phyloP scores from a whole-genome alignment of 208 protist species.

The Trypanosoma cruzi region DNA sequence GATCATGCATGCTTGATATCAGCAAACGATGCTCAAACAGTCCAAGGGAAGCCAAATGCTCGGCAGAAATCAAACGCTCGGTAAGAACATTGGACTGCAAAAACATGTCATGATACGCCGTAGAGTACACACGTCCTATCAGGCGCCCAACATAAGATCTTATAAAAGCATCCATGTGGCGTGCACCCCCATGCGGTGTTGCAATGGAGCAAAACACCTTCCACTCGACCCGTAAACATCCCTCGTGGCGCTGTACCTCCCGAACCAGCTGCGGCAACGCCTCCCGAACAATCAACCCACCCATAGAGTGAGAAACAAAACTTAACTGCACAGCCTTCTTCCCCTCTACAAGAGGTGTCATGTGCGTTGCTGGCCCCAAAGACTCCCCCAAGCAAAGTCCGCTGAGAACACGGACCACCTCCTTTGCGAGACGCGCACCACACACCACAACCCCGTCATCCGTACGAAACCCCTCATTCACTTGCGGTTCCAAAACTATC shows the following conservation, averaged over 20 bases:
- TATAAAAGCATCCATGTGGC: constrained; percentile 44
- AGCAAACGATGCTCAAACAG: constrained; percentile 22
- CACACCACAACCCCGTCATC: constrained; percentile 47
- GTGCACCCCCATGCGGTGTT: constrained; percentile 50
- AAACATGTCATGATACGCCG: constrained; percentile 47
- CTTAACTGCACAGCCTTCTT: constrained; percentile 40
- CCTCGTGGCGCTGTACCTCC: background rate
- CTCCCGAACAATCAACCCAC: constrained; percentile 61
- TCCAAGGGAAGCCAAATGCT: constrained; percentile 20
- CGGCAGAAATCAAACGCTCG: constrained; percentile 19
- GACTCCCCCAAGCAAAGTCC: background rate
- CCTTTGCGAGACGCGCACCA: constrained; percentile 30
- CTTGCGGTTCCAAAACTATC: constrained; percentile 31
- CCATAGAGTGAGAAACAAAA: constrained; percentile 58
- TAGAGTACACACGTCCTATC: constrained; percentile 32
- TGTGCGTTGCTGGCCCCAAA: background rate
- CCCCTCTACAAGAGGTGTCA: background rate
- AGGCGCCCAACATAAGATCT: constrained; percentile 31
- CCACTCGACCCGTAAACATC: constrained; percentile 32
- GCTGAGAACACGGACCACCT: constrained; percentile 16
- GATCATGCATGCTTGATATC: constrained; percentile 22
- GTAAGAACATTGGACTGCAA: constrained; percentile 27
- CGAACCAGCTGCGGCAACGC: constrained; percentile 42
- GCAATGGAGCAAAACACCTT: constrained; percentile 57
- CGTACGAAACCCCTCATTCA: constrained; percentile 35